These are phyloP conservation scores for Colletotrichum nymphaeae DNA, from an alignment of 2,329 filamentous ascomycete species.

Conservation along the genomic window DNA sequence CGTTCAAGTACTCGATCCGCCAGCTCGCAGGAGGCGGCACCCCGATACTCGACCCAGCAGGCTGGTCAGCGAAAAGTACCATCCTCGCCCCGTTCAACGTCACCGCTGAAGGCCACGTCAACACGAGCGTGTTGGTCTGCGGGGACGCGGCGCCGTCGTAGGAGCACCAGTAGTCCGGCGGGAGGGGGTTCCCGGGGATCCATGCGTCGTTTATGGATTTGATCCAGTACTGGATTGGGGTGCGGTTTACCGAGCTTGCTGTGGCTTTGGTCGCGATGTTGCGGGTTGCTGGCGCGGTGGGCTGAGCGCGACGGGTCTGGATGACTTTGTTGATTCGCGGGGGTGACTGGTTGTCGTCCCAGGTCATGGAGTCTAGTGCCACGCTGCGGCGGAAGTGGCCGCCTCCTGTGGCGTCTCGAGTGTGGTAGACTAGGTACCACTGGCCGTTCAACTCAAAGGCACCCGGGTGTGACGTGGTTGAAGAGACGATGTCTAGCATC, in stretches of 20 bases:
- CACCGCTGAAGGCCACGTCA: conserved; percentile 44
- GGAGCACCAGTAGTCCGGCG: conserved; percentile 51
- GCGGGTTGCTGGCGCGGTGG: conserved; percentile 41
- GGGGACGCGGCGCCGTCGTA: conserved; percentile 46
- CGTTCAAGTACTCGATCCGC: conserved; percentile 41
- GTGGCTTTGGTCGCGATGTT: conserved; percentile 46
- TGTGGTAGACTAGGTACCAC: too few species aligned
- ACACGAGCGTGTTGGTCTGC: conserved; percentile 42
- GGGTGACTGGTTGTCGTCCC: conserved; percentile 43
- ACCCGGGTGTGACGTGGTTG: too few species aligned
- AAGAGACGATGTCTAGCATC: too few species aligned
- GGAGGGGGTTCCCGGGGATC: conserved; percentile 45
- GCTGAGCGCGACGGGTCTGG: conserved; percentile 42
- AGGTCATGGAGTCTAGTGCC: background rate
- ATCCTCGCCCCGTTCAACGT: conserved; percentile 44
- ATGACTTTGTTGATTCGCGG: conserved; percentile 43
- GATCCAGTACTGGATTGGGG: conserved; percentile 52
- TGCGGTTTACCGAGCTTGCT: conserved; percentile 40
- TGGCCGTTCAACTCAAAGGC: too few species aligned
- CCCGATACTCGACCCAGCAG: conserved; percentile 43
- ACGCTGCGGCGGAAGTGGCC: too few species aligned
- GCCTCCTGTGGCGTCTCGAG: too few species aligned
- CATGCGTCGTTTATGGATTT: conserved; percentile 46
- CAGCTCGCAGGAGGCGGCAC: conserved; percentile 44
- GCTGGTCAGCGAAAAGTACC: conserved; percentile 45